A percentile compares a stretch with the other conserved stretches of the same genome.
phyloP scores from a whole-genome alignment of 2,329 filamentous ascomycete genomes.

The Apiospora pterosperma region DNA sequence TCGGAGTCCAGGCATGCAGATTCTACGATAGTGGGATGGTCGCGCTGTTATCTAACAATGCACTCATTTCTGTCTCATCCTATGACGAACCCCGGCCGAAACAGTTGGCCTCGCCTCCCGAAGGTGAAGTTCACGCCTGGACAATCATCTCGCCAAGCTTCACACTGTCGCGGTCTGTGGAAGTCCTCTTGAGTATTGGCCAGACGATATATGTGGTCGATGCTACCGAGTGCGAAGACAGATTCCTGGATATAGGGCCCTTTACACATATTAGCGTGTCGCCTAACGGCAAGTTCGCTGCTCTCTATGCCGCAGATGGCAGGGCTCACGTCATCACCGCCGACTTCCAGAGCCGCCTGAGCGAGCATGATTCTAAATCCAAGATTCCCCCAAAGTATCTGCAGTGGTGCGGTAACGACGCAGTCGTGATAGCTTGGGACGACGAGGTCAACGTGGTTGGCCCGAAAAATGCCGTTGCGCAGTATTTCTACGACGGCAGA shows the following conservation, averaged over 20 bases:
- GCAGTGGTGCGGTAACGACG: slow-evolving; percentile 95
- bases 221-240: slow-evolving; percentile 85
- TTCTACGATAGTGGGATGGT: slow-evolving; percentile 95
- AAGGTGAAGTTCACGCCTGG: slow-evolving; percentile 83
- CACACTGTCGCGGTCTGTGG: slow-evolving; percentile 87
- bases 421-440: slow-evolving; percentile 92
- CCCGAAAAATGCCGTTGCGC: slow-evolving; percentile 70
- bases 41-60: slow-evolving; percentile 84
- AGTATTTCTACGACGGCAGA: slow-evolving; percentile 85
- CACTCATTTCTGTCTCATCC: slow-evolving; percentile 78
- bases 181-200: slow-evolving; percentile 82
- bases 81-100: slow-evolving; percentile 90
- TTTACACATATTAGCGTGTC: slow-evolving; percentile 90
- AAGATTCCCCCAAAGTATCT: slow-evolving; percentile 83
- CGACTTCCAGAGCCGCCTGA: slow-evolving; percentile 89
- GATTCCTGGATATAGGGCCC: slow-evolving; percentile 84
- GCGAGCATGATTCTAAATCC: slow-evolving; percentile 86
- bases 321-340: slow-evolving; percentile 91
- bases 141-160: slow-evolving; percentile 81
- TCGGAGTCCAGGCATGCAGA: slow-evolving; percentile 81
- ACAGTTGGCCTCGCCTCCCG: slow-evolving; percentile 70
- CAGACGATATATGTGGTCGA: slow-evolving; percentile 86
- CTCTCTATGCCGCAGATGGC: slow-evolving; percentile 80
- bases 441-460: slow-evolving; percentile 95
- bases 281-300: slow-evolving; percentile 83